Evolutionary conservation across 2,329 filamentous ascomycete species (phyloP), one percentile per base, ranked within the genome.

Genomic region (Xylariaceae sp.): DNA sequence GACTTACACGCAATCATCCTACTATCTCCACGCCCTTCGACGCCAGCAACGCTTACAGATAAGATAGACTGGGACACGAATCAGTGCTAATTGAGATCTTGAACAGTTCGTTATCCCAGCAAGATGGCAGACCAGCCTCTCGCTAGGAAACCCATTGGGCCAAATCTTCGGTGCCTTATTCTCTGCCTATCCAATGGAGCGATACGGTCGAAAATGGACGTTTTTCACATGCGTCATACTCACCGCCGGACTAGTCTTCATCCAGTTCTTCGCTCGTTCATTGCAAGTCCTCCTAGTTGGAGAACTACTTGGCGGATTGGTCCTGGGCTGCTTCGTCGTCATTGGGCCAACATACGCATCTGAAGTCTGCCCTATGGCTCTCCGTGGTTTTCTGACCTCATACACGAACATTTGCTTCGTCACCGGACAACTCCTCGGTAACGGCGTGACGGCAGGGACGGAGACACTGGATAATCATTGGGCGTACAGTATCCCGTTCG

Each of bases 321-420:
- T 86, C 0, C 76, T 84, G n/a, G 84, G 83, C 2, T 82, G 80
- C 56, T 87, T 84, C 67, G 82, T 82, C 4, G 80, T 84, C 30
- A 81, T 81, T 56, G 80, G 80, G 0, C 79, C 84, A 0, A 80
- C 83, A 0, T 87, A 86, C 65, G 82, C 82, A 6, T 82, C 81
- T 0, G 84, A 87, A 68, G 81, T 87, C 5, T 83, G 82, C 45
- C 84, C 84, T 1, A 74, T 83, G 35, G 78, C 79, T 1, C 76
- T 87, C 45, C 78, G 84, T 34, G 82, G 81, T 34, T 77, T 82
- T 50, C 72, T 86, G 18, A 86, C 83, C 0, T 80, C 80, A 39
- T 86, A 80, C 59, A 80, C 85, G 58, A 86, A 86, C 65, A 72
- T 86, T 44, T 85, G 82, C 66, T 87, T 85, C 71, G 83, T 85